Percentiles rank a stretch among this genome's conserved stretches.
Evolutionary conservation across 805 yeast genomes (phyloP).

Genomic region (Starmerella potacharoeniae): DNA sequence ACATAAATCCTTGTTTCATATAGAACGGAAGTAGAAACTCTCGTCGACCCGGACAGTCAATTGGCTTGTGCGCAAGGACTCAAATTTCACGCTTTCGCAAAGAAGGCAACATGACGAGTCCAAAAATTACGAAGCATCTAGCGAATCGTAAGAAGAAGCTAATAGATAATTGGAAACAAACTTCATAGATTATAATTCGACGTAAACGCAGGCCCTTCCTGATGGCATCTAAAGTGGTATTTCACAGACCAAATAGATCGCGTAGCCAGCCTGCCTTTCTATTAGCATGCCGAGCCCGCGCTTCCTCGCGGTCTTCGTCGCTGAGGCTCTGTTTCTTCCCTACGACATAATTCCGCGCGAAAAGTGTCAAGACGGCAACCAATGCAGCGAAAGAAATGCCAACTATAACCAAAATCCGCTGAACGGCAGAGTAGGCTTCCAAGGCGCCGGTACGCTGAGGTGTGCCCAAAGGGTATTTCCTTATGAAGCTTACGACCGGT

Average conservation of each 20-base stretch:
- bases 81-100: too few species aligned
- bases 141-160: too few species aligned
- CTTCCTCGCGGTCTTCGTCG: constrained; percentile 13
- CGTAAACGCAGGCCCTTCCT: too few species aligned
- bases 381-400: constrained; percentile 40
- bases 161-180: too few species aligned
- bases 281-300: not conserved
- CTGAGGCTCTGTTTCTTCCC: constrained; percentile 7
- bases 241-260: not conserved
- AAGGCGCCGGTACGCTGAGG: constrained; percentile 49
- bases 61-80: too few species aligned
- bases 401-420: constrained; percentile 44
- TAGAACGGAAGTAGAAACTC: too few species aligned
- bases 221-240: too few species aligned
- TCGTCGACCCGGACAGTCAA: too few species aligned
- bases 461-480: constrained; percentile 46
- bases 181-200: too few species aligned
- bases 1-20: too few species aligned
- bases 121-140: too few species aligned
- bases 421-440: constrained; percentile 46
- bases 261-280: not conserved
- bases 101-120: too few species aligned
- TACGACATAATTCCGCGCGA: constrained; percentile 8
- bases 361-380: constrained; percentile 2
- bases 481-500: constrained; percentile 42